Conservation (phyloP, 495 filamentous ascomycete genomes). For the Mycothermus thermophilus region DNA sequence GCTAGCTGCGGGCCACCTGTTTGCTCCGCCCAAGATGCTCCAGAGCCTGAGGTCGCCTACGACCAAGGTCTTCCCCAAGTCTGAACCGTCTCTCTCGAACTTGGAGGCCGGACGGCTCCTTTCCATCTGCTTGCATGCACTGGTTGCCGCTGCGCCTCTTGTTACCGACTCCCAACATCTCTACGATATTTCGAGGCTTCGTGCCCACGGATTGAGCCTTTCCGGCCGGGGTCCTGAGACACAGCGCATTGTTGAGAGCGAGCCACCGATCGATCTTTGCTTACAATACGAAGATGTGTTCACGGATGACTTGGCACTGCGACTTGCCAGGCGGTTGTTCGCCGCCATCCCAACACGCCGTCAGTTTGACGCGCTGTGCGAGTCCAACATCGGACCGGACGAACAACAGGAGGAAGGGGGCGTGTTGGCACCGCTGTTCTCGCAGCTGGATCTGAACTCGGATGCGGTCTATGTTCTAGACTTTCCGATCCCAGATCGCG, state of each 20-base stretch:
- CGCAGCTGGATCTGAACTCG: slow-evolving; percentile 32
- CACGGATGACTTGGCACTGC: slow-evolving; percentile 35
- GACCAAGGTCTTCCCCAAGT: slow-evolving; percentile 25
- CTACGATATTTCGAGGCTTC: slow-evolving; percentile 38
- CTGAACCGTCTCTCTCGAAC: slow-evolving; percentile 25
- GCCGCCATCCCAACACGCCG: slow-evolving; percentile 35
- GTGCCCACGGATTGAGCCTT: slow-evolving; percentile 31
- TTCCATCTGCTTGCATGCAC: slow-evolving; percentile 39
- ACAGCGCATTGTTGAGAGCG: no score
- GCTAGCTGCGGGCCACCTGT: slow-evolving; percentile 54
- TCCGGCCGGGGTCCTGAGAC: slow-evolving; percentile 26
- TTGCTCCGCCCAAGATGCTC: slow-evolving; percentile 47
- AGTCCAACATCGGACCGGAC: slow-evolving; percentile 14
- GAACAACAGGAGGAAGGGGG: slow-evolving; percentile 21
- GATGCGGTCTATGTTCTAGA: slow-evolving; percentile 25
- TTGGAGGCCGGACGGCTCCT: slow-evolving; percentile 35
- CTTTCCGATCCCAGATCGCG: slow-evolving; percentile 33
- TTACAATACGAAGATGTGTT: slow-evolving; percentile 43
- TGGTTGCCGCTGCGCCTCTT: slow-evolving; percentile 39
- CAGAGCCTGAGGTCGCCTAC: slow-evolving; percentile 28
- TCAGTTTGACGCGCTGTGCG: slow-evolving; percentile 31
- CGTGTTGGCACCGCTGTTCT: slow-evolving; percentile 33
- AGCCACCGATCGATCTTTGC: slow-evolving; percentile 31
- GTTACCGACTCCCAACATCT: slow-evolving; percentile 28
- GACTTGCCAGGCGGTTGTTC: slow-evolving; percentile 37